Conservation (phyloP, 2,329 filamentous ascomycete genomes). For the Albophoma yamanashiensis region DNA sequence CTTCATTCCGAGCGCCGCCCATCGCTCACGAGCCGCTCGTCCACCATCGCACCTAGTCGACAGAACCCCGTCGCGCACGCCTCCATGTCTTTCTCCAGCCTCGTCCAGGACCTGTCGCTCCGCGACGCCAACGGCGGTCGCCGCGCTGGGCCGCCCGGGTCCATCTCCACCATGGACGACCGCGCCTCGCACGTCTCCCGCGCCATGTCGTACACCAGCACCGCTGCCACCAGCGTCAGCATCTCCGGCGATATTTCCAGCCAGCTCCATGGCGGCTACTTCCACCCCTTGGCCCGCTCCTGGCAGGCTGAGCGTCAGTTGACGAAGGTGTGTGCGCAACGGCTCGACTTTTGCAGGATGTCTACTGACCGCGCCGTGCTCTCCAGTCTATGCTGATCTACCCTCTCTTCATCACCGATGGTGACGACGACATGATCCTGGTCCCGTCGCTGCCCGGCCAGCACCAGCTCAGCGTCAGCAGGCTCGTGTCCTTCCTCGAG, state of each 20-base stretch:
- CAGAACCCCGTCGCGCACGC: not conserved
- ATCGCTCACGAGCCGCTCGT: not conserved
- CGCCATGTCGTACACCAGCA: slow-evolving; percentile 57
- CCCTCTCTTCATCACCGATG: slow-evolving; percentile 91
- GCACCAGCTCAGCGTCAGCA: slow-evolving; percentile 78
- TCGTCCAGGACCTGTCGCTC: slow-evolving; percentile 53
- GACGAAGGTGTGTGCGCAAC: slow-evolving; percentile 54
- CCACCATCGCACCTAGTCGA: not conserved
- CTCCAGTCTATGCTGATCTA: slow-evolving; percentile 93
- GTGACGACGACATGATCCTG: slow-evolving; percentile 80
- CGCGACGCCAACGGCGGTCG: slow-evolving; percentile 40
- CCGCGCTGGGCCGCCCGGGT: slow-evolving; percentile 32
- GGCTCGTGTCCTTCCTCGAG: slow-evolving; percentile 71
- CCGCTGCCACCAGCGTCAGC: slow-evolving; percentile 57
- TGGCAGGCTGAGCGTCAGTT: slow-evolving; percentile 81
- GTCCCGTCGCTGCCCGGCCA: slow-evolving; percentile 91
- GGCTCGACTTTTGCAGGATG: not conserved
- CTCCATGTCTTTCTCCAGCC: slow-evolving; percentile 55
- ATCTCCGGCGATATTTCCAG: slow-evolving; percentile 68
- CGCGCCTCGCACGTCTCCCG: slow-evolving; percentile 50
- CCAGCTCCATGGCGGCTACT: slow-evolving; percentile 75
- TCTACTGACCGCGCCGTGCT: not conserved
- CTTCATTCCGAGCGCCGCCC: not conserved
- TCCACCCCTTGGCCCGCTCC: slow-evolving; percentile 64
- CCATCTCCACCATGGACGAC: slow-evolving; percentile 49